Percentiles rank a stretch among this genome's conserved stretches.
These are phyloP conservation scores for Neohortaea acidophila DNA, from an alignment of 495 filamentous ascomycete species.

Conservation along the genomic window DNA sequence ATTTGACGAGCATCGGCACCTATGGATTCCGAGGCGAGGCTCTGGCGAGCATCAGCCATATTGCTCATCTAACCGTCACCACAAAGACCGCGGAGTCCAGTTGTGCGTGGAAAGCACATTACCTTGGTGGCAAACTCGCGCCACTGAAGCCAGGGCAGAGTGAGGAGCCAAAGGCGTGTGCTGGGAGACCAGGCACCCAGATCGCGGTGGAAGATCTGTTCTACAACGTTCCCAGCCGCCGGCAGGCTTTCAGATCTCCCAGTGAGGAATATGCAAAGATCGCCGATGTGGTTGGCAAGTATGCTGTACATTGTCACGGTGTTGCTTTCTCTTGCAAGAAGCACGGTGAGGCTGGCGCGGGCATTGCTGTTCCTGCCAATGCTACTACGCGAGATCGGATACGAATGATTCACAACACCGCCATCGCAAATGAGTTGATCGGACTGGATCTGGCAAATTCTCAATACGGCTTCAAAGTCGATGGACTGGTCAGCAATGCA, in stretches of 20 bases:
- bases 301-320: conserved; percentile 83
- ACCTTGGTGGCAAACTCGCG: conserved; percentile 66
- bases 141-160: conserved; percentile 85
- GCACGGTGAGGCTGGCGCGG: conserved; percentile 69
- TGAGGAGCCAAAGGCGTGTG: conserved; percentile 73
- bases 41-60: conserved; percentile 95
- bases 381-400: conserved; percentile 69
- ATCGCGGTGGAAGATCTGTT: conserved; percentile 96
- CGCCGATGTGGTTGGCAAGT: conserved; percentile 82
- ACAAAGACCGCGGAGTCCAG: conserved; percentile 82
- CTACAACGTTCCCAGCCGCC: conserved; percentile 83
- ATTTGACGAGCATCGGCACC: conserved; percentile 77
- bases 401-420: conserved; percentile 72
- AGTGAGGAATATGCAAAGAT: conserved; percentile 98
- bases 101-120: conserved; percentile 81
- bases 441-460: conserved; percentile 57
- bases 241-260: conserved; percentile 75
- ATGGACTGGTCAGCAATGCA: conserved; percentile 76
- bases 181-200: conserved; percentile 87
- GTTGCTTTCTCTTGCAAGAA: conserved; percentile 96
- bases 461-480: conserved; percentile 67
- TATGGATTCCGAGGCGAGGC: conserved; percentile 98
- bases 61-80: conserved; percentile 87
- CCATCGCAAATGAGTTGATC: conserved; percentile 80
- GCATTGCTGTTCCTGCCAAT: conserved; percentile 59